Conservation (phyloP, 352 stramenopile genomes). For the Phytophthora tubulina region DNA sequence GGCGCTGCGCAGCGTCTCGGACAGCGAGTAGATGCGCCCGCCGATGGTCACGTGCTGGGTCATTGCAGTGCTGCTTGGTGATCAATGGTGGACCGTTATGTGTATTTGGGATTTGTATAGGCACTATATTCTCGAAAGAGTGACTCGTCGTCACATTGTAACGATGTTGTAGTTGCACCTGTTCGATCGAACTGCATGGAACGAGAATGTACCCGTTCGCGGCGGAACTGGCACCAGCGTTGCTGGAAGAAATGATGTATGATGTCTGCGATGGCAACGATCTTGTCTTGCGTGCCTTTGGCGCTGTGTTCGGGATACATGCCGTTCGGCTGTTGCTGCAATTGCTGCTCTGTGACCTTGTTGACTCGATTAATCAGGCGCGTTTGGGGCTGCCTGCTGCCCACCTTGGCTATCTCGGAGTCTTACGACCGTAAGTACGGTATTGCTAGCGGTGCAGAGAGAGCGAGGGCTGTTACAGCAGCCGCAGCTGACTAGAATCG, state of each 20-base stretch:
- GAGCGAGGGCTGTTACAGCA: slow-evolving; percentile 24
- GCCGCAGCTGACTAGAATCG: slow-evolving; percentile 5
- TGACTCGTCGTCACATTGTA: slow-evolving; percentile 4
- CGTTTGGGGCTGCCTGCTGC: neutral
- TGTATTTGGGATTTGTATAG: slow-evolving; percentile 7
- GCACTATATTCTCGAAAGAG: neutral
- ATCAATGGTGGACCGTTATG: slow-evolving; percentile 7
- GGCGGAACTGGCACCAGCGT: slow-evolving; percentile 17
- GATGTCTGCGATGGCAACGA: slow-evolving; percentile 9
- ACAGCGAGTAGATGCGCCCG: slow-evolving; percentile 67
- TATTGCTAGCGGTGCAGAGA: slow-evolving; percentile 19
- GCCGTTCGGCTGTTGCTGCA: neutral
- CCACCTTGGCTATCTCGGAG: slow-evolving; percentile 18
- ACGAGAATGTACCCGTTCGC: slow-evolving; percentile 9
- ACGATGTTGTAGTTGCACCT: slow-evolving; percentile 3
- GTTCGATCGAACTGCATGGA: slow-evolving; percentile 20
- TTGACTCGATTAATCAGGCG: slow-evolving; percentile 9
- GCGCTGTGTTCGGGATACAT: neutral
- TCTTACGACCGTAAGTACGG: neutral
- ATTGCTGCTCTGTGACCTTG: neutral
- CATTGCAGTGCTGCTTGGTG: slow-evolving; percentile 7
- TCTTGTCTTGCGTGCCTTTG: neutral
- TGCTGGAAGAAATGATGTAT: slow-evolving; percentile 15
- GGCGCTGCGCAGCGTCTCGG: slow-evolving; percentile 76
- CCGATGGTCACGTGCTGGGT: slow-evolving; percentile 52